Percentiles rank a stretch among this genome's conserved stretches.
These are phyloP conservation scores for Globisporangium alternatum DNA, from an alignment of 352 stramenopile genomes.

Conservation along the genomic window DNA sequence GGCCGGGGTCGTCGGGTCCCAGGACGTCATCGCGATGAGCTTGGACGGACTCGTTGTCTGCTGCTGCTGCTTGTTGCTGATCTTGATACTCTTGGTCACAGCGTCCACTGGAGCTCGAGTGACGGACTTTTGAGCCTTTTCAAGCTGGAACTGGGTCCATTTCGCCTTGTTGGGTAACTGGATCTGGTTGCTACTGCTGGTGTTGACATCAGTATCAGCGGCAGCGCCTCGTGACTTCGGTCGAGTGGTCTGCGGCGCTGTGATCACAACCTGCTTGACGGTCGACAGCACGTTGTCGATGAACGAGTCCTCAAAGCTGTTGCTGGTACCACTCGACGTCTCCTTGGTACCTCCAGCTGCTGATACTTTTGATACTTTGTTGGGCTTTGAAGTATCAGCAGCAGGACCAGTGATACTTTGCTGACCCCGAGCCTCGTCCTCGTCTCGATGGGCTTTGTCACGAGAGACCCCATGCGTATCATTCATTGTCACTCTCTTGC, in stretches of 20 bases:
- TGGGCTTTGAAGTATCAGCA: not conserved
- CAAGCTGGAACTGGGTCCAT: conserved; percentile 45
- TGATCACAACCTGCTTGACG: conserved; percentile 39
- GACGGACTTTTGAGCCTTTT: conserved; percentile 20
- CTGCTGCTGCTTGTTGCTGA: not conserved
- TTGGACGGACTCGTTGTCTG: conserved; percentile 21
- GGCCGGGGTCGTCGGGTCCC: conserved; percentile 73
- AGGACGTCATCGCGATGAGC: conserved; percentile 35
- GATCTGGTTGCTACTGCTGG: conserved; percentile 25
- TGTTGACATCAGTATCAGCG: not conserved
- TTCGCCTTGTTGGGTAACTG: conserved; percentile 30
- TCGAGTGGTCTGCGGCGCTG: not conserved
- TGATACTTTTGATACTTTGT: not conserved
- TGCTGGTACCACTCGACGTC: not conserved
- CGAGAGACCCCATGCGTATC: not conserved
- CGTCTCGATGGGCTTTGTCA: not conserved
- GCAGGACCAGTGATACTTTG: not conserved
- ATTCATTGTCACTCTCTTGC: not conserved
- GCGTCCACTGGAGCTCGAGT: conserved; percentile 1
- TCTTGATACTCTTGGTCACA: not conserved
- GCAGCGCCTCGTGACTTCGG: conserved; percentile 7
- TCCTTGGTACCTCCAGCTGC: not conserved
- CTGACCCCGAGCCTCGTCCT: conserved; percentile 1
- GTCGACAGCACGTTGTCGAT: conserved; percentile 82
- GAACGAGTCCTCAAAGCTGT: conserved; percentile 85